Percentiles rank a stretch among this genome's conserved stretches.
Conservation (phyloP, 2,329 filamentous ascomycete genomes). For the Pestalotiopsis sp. region DNA sequence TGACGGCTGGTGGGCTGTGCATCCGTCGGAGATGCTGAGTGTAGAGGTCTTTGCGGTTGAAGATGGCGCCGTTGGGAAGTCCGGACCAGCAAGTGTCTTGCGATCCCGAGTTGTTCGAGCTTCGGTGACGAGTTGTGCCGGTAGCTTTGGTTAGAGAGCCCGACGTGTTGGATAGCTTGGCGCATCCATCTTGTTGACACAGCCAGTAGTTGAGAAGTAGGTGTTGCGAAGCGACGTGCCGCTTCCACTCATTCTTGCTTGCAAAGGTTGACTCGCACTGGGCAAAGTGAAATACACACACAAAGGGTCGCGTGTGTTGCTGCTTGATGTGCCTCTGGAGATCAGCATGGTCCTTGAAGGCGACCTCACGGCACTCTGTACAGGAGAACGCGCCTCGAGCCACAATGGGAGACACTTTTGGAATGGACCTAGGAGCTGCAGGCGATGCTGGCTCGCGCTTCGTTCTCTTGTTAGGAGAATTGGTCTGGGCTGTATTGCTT, state of each 20-base stretch:
- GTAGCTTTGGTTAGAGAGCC: background rate
- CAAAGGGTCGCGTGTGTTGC: slow-evolving; percentile 64
- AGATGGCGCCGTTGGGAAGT: slow-evolving; percentile 61
- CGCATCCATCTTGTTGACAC: slow-evolving; percentile 68
- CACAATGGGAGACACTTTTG: slow-evolving; percentile 24
- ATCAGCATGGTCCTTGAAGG: slow-evolving; percentile 47
- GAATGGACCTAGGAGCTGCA: slow-evolving; percentile 20
- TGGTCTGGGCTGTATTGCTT: background rate
- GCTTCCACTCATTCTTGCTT: slow-evolving; percentile 94
- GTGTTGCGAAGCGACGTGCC: slow-evolving; percentile 82
- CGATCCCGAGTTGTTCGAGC: slow-evolving; percentile 16
- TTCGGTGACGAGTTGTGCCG: slow-evolving; percentile 22
- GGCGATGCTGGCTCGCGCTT: slow-evolving; percentile 25
- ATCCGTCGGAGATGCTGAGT: slow-evolving; percentile 86
- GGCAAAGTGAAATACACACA: slow-evolving; percentile 78
- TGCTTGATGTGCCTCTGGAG: slow-evolving; percentile 55
- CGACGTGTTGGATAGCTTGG: slow-evolving; percentile 33
- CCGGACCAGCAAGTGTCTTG: slow-evolving; percentile 18
- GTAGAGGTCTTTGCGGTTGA: slow-evolving; percentile 92
- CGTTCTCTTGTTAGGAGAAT: background rate
- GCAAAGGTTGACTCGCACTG: slow-evolving; percentile 75
- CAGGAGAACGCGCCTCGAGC: slow-evolving; percentile 34
- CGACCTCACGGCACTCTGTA: slow-evolving; percentile 35
- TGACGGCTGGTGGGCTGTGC: slow-evolving; percentile 62
- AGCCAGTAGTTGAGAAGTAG: slow-evolving; percentile 74